Evolutionary conservation across 2,329 filamentous ascomycete species (phyloP), one percentile per base, ranked within the genome.

Genomic region (Fusarium kyushuense): DNA sequence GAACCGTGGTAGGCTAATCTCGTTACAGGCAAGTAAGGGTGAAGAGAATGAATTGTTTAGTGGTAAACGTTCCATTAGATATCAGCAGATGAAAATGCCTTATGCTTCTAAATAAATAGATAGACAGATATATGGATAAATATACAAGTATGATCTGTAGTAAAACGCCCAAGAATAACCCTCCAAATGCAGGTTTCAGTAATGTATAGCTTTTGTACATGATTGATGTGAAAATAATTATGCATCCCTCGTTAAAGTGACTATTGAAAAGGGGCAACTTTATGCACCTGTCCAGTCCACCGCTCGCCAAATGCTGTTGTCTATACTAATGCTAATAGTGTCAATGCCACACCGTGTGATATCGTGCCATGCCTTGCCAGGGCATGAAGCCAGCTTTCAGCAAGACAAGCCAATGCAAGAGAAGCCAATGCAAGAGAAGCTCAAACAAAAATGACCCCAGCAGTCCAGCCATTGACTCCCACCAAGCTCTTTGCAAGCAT

Each of bases 201-300:
- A 38, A 42, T 59, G 47, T 63, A 48, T 61, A 59, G 36, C 21
- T 59, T 67, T 67, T 62, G 55, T 70, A 65, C 65, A 69, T 65
- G 54, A 38, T 53, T 72, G 42, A 23, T 45, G 53, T 61, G 62
- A 45, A 47, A 38, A 23, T 58, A 40, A 35, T 59, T 36, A 43
- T 54, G 57, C 48, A 41, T 63, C 54, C 47, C 35, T 59, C 59
- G 53, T 57, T 47, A 29, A 36, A 38, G 25, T 25, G 23, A 40
- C 46, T n/a, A 35, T 47, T 35, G 27, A 45, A 62, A 45, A 27
- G 27, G 29, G 11, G 8, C 16, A 58, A 59, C 59, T 56, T 63
- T 56, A 56, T 65, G 69, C 67, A 72, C 32, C 47, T 49, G 57
- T 54, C 58, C 54, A 62, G 49, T 33, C 61, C 65, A 48, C 66